Base-by-base conservation (phyloP, 2,329 filamentous ascomycete species). In the Coniosporium tulheliwenetii region DNA sequence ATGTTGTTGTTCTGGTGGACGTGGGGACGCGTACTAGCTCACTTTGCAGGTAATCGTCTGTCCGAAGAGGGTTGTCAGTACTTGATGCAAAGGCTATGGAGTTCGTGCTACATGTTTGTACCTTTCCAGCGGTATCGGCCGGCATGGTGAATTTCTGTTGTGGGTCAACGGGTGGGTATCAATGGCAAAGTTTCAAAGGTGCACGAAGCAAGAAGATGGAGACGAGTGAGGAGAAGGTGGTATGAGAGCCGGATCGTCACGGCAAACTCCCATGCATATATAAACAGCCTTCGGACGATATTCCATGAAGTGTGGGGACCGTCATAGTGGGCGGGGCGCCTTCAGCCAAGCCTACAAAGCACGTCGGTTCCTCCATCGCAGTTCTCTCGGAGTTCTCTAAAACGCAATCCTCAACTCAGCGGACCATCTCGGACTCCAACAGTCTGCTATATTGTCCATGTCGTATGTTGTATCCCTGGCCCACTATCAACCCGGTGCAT, bases 11-110 rank as follows among this genome's bases (percentile, higher is more conserved):
- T 29, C 14, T 26, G 19, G 19, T 26, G 19, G 19, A 26, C 7
- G 19, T 26, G 19, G 19, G 19, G 19, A 26, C 7, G 19, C 19
- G 19, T 26, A 7, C 19, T 26, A 7, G 39, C 51, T 46, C 59
- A 73, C 71, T 66, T 91, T 89, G 77, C 87, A 95, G 55, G 80
- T 93, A 60, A 94, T 94, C 54, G 84, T 85, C 85, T 95, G 54
- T 47, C 41, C 13, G 10, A 38, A 31, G 40, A 45, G 32, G 14
- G 36, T 26, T 15, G 36, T 26, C 13, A 29, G 13, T 37, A 15
- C 15, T 4, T 30, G 34, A 10, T 5, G 8, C 13, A 9, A 37
- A 38, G 35, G 29, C 10, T 14, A 3, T 13, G 12, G 8, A 15
- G 8, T 12, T 26, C 19, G 19, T 26, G 19, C 19, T 26, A 26